These are phyloP conservation scores for Schwanniomyces etchellsii DNA, from an alignment of 1,139 yeast genomes.

Conservation along the genomic window DNA sequence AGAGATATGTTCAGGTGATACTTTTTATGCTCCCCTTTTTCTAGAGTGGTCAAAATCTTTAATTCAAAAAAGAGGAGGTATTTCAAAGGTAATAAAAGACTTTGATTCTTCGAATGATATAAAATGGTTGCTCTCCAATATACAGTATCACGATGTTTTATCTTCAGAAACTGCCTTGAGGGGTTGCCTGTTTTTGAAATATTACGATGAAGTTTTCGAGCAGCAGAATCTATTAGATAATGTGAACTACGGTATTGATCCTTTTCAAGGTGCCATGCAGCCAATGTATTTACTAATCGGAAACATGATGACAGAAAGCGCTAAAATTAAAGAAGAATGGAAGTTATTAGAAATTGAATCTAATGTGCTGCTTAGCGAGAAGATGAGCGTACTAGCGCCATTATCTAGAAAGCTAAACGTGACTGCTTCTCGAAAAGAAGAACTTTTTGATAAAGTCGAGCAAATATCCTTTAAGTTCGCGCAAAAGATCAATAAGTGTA, in stretches of 20 bases:
- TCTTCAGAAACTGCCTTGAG: slow-evolving; percentile 24
- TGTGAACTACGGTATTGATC: slow-evolving; percentile 36
- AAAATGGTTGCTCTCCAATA: slow-evolving; percentile 38
- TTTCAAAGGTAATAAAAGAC: slow-evolving; percentile 14
- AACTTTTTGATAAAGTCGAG: too few relatives aligned
- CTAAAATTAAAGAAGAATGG: slow-evolving; percentile 16
- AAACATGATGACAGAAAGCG: slow-evolving; percentile 31
- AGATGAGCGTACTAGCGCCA: too few relatives aligned
- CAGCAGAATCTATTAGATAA: slow-evolving; percentile 19
- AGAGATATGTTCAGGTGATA: slow-evolving; percentile 42
- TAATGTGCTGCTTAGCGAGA: too few relatives aligned
- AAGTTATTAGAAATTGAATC: slow-evolving; percentile 5
- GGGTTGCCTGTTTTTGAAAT: slow-evolving; percentile 34
- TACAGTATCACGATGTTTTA: slow-evolving; percentile 42
- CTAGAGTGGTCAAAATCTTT: slow-evolving; percentile 33
- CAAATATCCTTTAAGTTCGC: too few relatives aligned
- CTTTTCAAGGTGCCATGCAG: slow-evolving; percentile 44
- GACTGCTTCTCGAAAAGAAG: slow-evolving; percentile 11
- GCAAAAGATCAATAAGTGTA: slow-evolving; percentile 16
- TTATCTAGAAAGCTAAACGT: slow-evolving; percentile 7
- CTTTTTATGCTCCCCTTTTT: too few relatives aligned
- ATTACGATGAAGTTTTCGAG: too few relatives aligned
- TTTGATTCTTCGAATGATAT: slow-evolving; percentile 33
- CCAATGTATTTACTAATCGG: slow-evolving; percentile 36
- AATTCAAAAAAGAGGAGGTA: slow-evolving; percentile 29